These are phyloP conservation scores for Emericellopsis atlantica DNA, from an alignment of 2,329 filamentous ascomycete species.

Conservation along the genomic window DNA sequence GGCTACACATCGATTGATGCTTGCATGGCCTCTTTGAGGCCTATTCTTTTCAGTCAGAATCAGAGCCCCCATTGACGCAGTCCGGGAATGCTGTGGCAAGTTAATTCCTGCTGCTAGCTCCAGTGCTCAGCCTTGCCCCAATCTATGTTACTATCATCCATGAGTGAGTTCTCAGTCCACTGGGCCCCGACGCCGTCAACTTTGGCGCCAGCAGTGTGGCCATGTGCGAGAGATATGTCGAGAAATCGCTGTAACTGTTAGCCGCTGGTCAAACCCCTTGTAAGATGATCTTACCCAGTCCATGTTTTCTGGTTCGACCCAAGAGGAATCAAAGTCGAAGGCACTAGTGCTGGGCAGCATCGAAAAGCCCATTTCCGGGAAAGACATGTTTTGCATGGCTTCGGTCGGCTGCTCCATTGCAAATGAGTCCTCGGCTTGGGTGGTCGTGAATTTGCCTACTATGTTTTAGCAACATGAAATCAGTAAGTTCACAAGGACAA, in stretches of 20 bases:
- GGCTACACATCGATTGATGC: too few species aligned
- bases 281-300: slow-evolving; percentile 21
- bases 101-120: too few species aligned
- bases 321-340: slow-evolving; percentile 20
- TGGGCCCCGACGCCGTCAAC: slow-evolving; percentile 5
- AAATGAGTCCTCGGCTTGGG: not conserved
- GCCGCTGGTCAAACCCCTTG: not conserved
- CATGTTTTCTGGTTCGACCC: slow-evolving; percentile 18
- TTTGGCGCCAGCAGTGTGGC: slow-evolving; percentile 12
- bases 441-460: too few species aligned
- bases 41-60: too few species aligned
- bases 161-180: not conserved
- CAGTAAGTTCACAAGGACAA: too few species aligned
- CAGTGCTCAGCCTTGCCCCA: too few species aligned
- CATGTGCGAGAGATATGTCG: slow-evolving; percentile 19
- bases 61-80: too few species aligned
- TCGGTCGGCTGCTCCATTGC: slow-evolving; percentile 1
- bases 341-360: slow-evolving; percentile 2
- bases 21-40: too few species aligned
- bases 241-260: slow-evolving; percentile 14
- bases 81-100: too few species aligned
- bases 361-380: slow-evolving; percentile 6
- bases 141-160: not conserved
- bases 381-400: slow-evolving; percentile 7
- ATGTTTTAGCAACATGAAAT: too few species aligned